A percentile compares a stretch with the other conserved stretches of the same genome.
phyloP scores from a whole-genome alignment of 192 early-diverging fungal genomes.

The Obelidium mucronatum region DNA sequence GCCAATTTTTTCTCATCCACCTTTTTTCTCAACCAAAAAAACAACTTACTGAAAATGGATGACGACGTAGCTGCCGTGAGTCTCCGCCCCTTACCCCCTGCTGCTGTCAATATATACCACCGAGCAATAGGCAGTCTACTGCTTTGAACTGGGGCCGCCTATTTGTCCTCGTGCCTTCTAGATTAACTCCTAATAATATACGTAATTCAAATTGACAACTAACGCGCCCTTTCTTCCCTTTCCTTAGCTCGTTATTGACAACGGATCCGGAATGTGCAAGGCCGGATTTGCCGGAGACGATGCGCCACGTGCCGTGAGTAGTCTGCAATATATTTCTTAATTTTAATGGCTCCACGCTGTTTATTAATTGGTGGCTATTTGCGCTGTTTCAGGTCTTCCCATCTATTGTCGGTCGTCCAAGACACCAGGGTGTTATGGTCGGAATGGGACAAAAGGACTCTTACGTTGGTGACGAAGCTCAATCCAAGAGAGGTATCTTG shows the following conservation, averaged over 20 bases:
- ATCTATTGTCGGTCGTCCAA: slow-evolving; percentile 74
- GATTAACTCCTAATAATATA: too few relatives aligned
- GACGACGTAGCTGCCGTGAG: slow-evolving; percentile 37
- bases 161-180: too few relatives aligned
- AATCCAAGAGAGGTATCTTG: slow-evolving; percentile 75
- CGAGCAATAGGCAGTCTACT: neutral
- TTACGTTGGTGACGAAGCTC: slow-evolving; percentile 78
- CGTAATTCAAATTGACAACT: neutral
- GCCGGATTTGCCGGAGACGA: slow-evolving; percentile 77
- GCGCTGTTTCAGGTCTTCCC: slow-evolving; percentile 72
- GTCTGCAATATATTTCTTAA: neutral
- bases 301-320: slow-evolving; percentile 64
- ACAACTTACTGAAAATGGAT: slow-evolving; percentile 10
- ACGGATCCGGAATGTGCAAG: slow-evolving; percentile 79
- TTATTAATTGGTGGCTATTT: too few relatives aligned
- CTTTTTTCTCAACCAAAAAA: neutral
- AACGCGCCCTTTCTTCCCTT: neutral
- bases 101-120: too few relatives aligned
- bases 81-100: neutral
- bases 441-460: slow-evolving; percentile 79
- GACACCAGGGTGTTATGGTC: slow-evolving; percentile 76
- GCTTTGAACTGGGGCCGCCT: neutral
- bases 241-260: slow-evolving; percentile 66
- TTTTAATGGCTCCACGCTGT: neutral
- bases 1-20: neutral